These are phyloP conservation scores for Cryoendolithus antarcticus DNA, from an alignment of 2,329 filamentous ascomycete genomes.

Conservation along the genomic window DNA sequence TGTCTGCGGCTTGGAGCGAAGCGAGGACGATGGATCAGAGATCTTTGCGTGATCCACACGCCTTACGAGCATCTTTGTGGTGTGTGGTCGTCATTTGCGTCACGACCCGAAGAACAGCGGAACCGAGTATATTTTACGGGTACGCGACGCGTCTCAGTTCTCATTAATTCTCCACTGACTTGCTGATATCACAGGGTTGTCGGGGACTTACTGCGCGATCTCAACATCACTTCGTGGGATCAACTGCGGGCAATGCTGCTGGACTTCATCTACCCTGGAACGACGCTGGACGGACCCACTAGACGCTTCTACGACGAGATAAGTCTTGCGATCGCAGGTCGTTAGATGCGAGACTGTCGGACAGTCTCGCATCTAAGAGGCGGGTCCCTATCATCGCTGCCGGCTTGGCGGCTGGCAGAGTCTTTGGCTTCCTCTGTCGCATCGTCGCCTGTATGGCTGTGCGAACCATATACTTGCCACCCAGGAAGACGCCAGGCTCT, in stretches of 20 bases:
- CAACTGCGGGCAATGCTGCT: slow-evolving; percentile 20
- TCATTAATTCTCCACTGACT: too few species aligned
- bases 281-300: slow-evolving; percentile 21
- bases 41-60: slow-evolving; percentile 18
- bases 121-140: slow-evolving; percentile 2
- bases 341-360: too few species aligned
- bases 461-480: too few species aligned
- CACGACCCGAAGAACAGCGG: slow-evolving; percentile 17
- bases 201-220: slow-evolving; percentile 13
- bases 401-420: too few species aligned
- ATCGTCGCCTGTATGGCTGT: too few species aligned
- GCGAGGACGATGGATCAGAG: slow-evolving; percentile 16
- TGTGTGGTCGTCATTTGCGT: slow-evolving; percentile 23
- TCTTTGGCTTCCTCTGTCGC: too few species aligned
- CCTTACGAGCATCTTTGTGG: slow-evolving; percentile 22
- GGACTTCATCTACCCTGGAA: slow-evolving; percentile 23
- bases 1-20: slow-evolving; percentile 21
- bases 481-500: too few species aligned
- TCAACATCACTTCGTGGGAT: slow-evolving; percentile 20
- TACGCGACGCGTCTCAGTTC: too few species aligned
- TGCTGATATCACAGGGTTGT: slow-evolving; percentile 8
- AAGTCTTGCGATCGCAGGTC: too few species aligned
- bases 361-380: too few species aligned
- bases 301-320: slow-evolving; percentile 17
- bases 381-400: too few species aligned